Evolutionary conservation across 495 filamentous ascomycete genomes (phyloP), one percentile per base, ranked within the genome.

Genomic region (Parathielavia hyrcaniae): DNA sequence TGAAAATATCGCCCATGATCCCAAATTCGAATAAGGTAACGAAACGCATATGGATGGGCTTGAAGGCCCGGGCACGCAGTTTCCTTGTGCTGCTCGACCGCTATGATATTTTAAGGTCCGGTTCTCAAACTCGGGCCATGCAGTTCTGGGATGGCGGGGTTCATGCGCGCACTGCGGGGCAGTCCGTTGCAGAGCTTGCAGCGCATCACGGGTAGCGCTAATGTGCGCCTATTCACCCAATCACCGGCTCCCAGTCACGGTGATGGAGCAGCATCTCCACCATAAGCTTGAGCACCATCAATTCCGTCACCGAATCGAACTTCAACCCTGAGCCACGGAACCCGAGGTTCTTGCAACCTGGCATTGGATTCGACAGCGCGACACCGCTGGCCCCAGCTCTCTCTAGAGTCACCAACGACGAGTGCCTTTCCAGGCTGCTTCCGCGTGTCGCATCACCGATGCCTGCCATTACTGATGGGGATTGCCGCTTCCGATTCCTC

Each of bases 401-500:
- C 39, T 41, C 49, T 26, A 49, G 53, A 50, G 50, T 19, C 32
- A 23, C 36, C 32, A 20, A 41, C 58, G 39, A 23, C 36, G 20
- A 50, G 54, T 64, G 59, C 61, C 64, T 50, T 44, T 41, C 39
- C 49, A 62, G 60, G 61, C 60, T 61, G 59, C 61, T 39, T 55
- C 47, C 38, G 52, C 56, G 52, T 30, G 19, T 53, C 58, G 51
- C 61, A 50, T 64, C 67, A 77, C 75, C 76, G 71, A 77, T 79
- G 75, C 75, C 72, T 73, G 54, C 73, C 64, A 64, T 70, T 67
- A 65, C 70, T 60, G 70, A 74, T 68, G 69, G 68, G 53, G 66
- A 71, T 63, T 73, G 64, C 67, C 74, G 71, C 64, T 75, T 74
- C 63, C 75, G 69, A 67, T 73, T 73, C 64, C 56, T 73, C 60